Evolutionary conservation across 169 alveolate genomes (phyloP).

Genomic region (Plasmodium sp.): DNA sequence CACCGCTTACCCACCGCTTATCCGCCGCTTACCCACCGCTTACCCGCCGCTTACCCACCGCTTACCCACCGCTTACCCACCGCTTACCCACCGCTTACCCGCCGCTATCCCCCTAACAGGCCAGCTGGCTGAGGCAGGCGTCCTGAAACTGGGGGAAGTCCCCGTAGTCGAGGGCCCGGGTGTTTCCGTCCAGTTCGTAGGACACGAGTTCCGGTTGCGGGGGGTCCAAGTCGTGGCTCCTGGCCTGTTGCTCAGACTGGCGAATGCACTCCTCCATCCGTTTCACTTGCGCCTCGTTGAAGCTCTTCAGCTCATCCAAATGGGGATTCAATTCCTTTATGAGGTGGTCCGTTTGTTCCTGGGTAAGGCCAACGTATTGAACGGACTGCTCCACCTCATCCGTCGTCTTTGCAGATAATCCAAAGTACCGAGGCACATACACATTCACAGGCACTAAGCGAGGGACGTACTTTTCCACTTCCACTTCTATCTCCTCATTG

Average conservation of each 20-base stretch:
- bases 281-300: conserved; percentile 31
- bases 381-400: conserved; percentile 7
- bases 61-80: too few species aligned
- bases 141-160: conserved; percentile 4
- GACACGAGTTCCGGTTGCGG: conserved; percentile 39
- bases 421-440: conserved; percentile 59
- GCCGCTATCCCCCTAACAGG: neutral
- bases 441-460: conserved; percentile 57
- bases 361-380: conserved; percentile 3
- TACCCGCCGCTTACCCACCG: neutral
- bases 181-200: conserved; percentile 14
- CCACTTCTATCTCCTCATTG: conserved; percentile 49
- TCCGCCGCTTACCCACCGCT: too few species aligned
- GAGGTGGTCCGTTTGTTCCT: conserved; percentile 20
- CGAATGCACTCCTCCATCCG: conserved; percentile 18
- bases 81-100: neutral
- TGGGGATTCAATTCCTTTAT: conserved; percentile 67
- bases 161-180: conserved; percentile 3
- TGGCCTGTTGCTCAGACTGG: conserved; percentile 36
- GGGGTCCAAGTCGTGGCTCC: neutral
- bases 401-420: conserved; percentile 21
- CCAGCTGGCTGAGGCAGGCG: neutral
- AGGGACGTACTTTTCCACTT: conserved; percentile 61
- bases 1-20: too few species aligned
- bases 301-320: conserved; percentile 15